Conservation (phyloP, 1,284 basidiomycete species). For the Cutaneotrichosporon curvatum region DNA sequence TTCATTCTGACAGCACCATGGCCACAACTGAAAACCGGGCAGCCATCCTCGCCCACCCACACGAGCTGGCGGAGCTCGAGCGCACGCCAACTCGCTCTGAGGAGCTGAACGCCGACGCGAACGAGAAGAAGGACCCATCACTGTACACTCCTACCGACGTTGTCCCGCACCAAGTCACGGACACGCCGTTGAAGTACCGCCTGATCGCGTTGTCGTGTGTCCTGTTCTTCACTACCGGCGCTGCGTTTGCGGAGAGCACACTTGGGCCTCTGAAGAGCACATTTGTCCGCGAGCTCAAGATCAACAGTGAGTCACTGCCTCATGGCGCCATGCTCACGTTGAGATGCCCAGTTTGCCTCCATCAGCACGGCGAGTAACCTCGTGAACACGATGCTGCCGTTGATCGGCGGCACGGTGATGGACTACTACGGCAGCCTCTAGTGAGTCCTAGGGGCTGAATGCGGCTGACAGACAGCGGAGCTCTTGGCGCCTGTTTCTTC, state of each 20-base stretch:
- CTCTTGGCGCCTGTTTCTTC: conserved; percentile 9
- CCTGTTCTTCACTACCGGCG: conserved; percentile 35
- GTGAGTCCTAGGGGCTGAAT: conserved; percentile 8
- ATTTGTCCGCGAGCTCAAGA: conserved; percentile 32
- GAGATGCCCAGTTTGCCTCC: conserved; percentile 41
- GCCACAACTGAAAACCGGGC: too few relatives aligned
- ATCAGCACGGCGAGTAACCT: conserved; percentile 43
- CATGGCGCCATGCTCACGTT: background rate
- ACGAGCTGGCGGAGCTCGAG: too few relatives aligned
- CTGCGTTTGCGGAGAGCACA: conserved; percentile 26
- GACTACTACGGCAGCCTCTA: conserved; percentile 45
- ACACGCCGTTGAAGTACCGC: too few relatives aligned
- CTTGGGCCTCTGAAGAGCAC: conserved; percentile 43
- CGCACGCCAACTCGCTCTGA: too few relatives aligned
- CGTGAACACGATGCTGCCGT: conserved; percentile 47
- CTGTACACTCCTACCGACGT: too few relatives aligned
- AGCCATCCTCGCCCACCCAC: too few relatives aligned
- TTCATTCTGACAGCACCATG: too few relatives aligned
- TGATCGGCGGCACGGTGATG: conserved; percentile 47
- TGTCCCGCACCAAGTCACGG: too few relatives aligned
- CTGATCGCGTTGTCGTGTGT: conserved; percentile 27
- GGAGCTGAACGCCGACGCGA: too few relatives aligned
- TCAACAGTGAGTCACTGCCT: conserved; percentile 27
- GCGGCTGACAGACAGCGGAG: conserved; percentile 5
- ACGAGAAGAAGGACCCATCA: too few relatives aligned